Evolutionary conservation across 768 basidiomycete species (phyloP).

Genomic region (Erythrobasidium yunnanense): DNA sequence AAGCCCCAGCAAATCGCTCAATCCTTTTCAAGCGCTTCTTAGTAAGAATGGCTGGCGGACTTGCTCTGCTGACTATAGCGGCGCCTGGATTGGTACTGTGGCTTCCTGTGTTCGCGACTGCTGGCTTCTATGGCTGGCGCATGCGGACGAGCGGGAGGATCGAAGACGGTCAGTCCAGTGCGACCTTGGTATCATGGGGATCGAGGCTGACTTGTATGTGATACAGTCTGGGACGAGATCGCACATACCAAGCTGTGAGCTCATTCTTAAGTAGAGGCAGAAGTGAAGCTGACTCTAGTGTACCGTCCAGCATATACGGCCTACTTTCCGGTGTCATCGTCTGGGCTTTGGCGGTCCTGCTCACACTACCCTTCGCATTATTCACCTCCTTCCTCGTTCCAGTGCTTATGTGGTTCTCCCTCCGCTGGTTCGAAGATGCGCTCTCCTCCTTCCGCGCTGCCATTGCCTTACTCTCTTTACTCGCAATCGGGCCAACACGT

Average conservation of each 20-base stretch:
- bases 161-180: constrained; percentile 53
- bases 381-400: constrained; percentile 57
- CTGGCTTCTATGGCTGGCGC: constrained; percentile 14
- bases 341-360: constrained; percentile 50
- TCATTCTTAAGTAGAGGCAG: not conserved
- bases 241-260: constrained; percentile 65
- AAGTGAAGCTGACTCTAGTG: not conserved
- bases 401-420: constrained; percentile 72
- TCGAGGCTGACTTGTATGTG: not conserved
- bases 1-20: constrained; percentile 48
- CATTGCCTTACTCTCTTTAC: constrained; percentile 52
- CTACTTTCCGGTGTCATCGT: constrained; percentile 61
- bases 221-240: constrained; percentile 70
- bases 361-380: constrained; percentile 55
- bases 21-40: constrained; percentile 56
- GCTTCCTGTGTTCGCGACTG: constrained; percentile 56
- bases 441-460: constrained; percentile 68
- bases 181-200: not conserved
- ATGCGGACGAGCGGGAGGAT: constrained; percentile 50
- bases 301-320: constrained; percentile 51
- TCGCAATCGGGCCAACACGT: constrained; percentile 53
- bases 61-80: constrained; percentile 55
- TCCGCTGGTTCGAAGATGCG: constrained; percentile 79
- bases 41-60: constrained; percentile 56
- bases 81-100: constrained; percentile 70